These are phyloP conservation scores for Antonospora locustae DNA, from an alignment of 371 early-diverging fungal species.

Conservation along the genomic window DNA sequence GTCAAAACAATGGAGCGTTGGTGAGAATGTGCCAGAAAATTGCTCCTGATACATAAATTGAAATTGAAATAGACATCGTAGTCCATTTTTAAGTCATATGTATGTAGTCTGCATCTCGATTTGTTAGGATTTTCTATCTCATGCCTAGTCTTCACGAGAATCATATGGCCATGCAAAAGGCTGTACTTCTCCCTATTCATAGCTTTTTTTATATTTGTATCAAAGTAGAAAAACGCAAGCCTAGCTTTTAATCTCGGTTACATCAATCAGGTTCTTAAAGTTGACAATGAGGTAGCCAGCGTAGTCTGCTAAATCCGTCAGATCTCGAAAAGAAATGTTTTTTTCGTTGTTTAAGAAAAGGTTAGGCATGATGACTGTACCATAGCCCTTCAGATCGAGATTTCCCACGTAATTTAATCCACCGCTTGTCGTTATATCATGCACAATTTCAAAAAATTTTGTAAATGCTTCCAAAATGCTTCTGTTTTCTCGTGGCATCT, in stretches of 20 bases:
- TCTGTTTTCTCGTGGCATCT: slow-evolving; percentile 40
- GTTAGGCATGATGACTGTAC: slow-evolving; percentile 47
- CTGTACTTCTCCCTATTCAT: no score
- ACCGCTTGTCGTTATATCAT: slow-evolving; percentile 11
- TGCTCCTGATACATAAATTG: background rate
- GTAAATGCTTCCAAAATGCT: slow-evolving; percentile 27
- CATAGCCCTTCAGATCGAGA: slow-evolving; percentile 38
- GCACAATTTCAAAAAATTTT: slow-evolving; percentile 21
- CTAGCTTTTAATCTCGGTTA: background rate
- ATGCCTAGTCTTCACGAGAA: no score
- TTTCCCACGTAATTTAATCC: slow-evolving; percentile 13
- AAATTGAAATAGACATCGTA: background rate
- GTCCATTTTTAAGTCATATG: no score
- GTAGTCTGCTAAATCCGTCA: slow-evolving; percentile 28
- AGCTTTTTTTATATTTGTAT: background rate
- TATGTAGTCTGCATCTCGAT: no score
- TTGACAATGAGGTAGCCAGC: slow-evolving; percentile 28
- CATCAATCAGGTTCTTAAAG: slow-evolving; percentile 5
- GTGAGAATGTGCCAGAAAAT: background rate
- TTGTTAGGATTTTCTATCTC: no score
- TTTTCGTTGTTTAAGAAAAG: slow-evolving; percentile 26
- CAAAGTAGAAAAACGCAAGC: background rate
- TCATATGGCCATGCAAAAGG: no score
- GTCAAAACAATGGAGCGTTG: background rate
- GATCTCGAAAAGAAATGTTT: slow-evolving; percentile 17